Conservation (phyloP, 1,139 yeast species). For the Diutina siamensis region DNA sequence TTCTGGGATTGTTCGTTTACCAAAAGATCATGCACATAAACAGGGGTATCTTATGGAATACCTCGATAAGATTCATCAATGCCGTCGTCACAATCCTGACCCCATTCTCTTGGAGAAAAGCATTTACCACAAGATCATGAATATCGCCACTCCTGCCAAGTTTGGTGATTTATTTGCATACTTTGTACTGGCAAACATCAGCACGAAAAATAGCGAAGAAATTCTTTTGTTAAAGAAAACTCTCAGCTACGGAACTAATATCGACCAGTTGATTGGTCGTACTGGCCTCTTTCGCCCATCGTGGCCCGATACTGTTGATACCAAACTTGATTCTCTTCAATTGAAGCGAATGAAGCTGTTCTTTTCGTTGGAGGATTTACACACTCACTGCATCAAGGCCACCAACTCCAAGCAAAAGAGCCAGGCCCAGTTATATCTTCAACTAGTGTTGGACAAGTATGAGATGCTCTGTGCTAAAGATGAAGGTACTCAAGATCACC, state of each 20-base stretch:
- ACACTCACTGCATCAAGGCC: conserved; percentile 14
- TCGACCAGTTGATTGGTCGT: conserved; percentile 23
- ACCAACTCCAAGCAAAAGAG: conserved; percentile 15
- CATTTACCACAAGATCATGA: conserved; percentile 15
- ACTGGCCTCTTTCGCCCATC: conserved; percentile 27
- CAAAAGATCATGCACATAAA: background rate
- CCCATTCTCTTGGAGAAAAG: conserved; percentile 15
- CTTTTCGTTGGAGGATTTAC: conserved; percentile 20
- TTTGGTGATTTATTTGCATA: conserved; percentile 21
- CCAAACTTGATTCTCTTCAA: conserved; percentile 13
- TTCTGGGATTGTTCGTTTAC: background rate
- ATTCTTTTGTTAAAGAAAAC: conserved; percentile 16
- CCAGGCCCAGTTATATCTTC: conserved; percentile 23
- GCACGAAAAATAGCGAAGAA: conserved; percentile 13
- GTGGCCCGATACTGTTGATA: conserved; percentile 24
- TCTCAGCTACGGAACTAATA: conserved; percentile 19
- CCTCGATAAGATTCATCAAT: conserved; percentile 12
- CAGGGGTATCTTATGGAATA: conserved; percentile 15
- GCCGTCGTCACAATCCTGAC: conserved; percentile 16
- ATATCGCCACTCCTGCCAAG: conserved; percentile 13
- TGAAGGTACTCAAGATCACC: conserved; percentile 14
- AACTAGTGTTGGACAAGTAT: conserved; percentile 25
- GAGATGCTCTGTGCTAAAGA: conserved; percentile 17
- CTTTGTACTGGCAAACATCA: conserved; percentile 24
- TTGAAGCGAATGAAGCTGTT: conserved; percentile 21